Percentiles rank a stretch among this genome's conserved stretches.
Conservation (phyloP, 164 flowering plant species). For the Umbilicus rupestris region DNA sequence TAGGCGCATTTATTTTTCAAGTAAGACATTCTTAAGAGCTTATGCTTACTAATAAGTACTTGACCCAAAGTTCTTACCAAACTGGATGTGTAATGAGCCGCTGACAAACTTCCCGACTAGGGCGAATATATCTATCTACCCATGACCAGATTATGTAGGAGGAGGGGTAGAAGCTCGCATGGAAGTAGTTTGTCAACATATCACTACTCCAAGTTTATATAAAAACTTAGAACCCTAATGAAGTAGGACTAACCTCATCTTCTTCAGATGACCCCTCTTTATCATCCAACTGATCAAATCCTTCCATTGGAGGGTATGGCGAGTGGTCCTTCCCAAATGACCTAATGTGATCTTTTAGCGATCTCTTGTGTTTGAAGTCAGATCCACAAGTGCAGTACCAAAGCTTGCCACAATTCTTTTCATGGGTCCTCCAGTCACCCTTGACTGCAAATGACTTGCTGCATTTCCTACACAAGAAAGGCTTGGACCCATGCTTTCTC, state of each 20-base stretch:
- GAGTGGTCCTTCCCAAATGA: conserved; percentile 46
- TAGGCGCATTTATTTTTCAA: too few species aligned
- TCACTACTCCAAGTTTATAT: too few species aligned
- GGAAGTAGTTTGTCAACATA: too few species aligned
- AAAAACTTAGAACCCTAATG: too few species aligned
- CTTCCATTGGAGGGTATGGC: not conserved
- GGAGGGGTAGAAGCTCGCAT: too few species aligned
- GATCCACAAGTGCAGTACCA: conserved; percentile 58
- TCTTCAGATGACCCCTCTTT: not conserved
- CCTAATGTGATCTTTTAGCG: conserved; percentile 47
- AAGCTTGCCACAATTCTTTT: conserved; percentile 56
- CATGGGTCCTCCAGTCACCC: conserved; percentile 61
- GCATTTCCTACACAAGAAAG: conserved; percentile 26
- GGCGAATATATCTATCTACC: too few species aligned
- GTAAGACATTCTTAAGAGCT: too few species aligned
- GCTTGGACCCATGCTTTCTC: conserved; percentile 3
- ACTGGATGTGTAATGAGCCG: too few species aligned
- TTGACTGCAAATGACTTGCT: conserved; percentile 54
- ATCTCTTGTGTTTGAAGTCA: conserved; percentile 54
- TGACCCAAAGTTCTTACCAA: too few species aligned
- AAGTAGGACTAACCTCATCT: not conserved
- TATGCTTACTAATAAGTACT: too few species aligned
- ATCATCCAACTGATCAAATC: not conserved
- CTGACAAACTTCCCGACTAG: too few species aligned
- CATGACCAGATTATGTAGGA: too few species aligned